Conservation (phyloP, 2,329 filamentous ascomycete species). For the Microthyrium microscopicum region DNA sequence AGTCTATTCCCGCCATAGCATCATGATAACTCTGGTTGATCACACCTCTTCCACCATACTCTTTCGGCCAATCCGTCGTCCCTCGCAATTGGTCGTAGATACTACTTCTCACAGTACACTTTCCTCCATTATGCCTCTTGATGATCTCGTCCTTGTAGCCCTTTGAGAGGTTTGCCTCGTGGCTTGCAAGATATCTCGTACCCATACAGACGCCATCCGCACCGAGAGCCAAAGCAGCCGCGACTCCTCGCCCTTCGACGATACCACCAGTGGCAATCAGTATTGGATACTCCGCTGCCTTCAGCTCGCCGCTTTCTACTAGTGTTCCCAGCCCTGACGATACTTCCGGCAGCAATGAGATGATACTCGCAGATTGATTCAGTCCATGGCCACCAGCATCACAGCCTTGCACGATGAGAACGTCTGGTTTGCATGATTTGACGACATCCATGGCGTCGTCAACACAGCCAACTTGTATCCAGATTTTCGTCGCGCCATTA, state of each 20-base stretch:
- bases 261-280: conserved; percentile 46
- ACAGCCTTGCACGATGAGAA: conserved; percentile 44
- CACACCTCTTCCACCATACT: conserved; percentile 41
- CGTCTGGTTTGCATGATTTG: conserved; percentile 33
- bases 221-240: conserved; percentile 38
- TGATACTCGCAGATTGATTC: conserved; percentile 34
- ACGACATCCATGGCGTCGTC: conserved; percentile 34
- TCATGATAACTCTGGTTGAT: conserved; percentile 36
- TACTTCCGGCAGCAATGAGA: conserved; percentile 42
- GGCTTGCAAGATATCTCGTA: conserved; percentile 42
- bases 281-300: conserved; percentile 13
- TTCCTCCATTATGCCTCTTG: conserved; percentile 31
- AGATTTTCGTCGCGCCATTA: conserved; percentile 28
- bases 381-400: conserved; percentile 51
- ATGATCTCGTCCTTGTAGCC: conserved; percentile 33
- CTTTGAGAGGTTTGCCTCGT: conserved; percentile 28
- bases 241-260: conserved; percentile 36
- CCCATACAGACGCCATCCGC: conserved; percentile 40
- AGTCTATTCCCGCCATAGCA: conserved; percentile 18
- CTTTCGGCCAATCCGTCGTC: conserved; percentile 39
- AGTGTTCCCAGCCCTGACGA: conserved; percentile 26
- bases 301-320: conserved; percentile 14
- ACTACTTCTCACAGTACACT: conserved; percentile 32
- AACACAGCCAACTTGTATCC: conserved; percentile 47
- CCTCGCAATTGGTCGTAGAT: conserved; percentile 38